These are phyloP conservation scores for Sporothrix pallida DNA, from an alignment of 2,329 filamentous ascomycete species.

Conservation along the genomic window DNA sequence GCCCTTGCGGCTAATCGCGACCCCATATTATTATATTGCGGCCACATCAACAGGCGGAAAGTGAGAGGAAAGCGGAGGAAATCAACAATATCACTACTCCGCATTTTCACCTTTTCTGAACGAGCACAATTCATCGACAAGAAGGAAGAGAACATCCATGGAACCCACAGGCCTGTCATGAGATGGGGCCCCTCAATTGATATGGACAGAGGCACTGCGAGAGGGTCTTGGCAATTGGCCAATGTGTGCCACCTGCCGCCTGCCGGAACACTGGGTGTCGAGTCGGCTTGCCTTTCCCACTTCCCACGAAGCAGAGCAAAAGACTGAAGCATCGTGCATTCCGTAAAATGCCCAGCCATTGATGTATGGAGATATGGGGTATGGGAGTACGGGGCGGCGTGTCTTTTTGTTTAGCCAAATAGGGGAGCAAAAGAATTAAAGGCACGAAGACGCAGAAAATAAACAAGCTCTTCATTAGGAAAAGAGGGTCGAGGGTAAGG, in stretches of 20 bases:
- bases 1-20: conserved; percentile 1
- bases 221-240: conserved; percentile 1
- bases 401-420: neutral
- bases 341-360: neutral
- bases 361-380: neutral
- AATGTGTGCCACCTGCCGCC: neutral
- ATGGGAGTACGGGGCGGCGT: neutral
- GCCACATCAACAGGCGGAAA: conserved; percentile 1
- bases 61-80: neutral
- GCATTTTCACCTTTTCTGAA: neutral
- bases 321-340: neutral
- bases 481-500: neutral
- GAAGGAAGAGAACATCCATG: neutral
- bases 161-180: neutral
- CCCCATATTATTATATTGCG: neutral
- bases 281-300: too few species aligned
- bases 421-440: neutral
- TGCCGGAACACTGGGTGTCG: neutral
- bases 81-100: neutral
- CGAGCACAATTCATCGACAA: neutral
- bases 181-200: neutral
- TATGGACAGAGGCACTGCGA: neutral
- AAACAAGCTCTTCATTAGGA: neutral
- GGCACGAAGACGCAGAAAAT: neutral
- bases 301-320: neutral